Evolutionary conservation across 345 rosid species (phyloP).

Genomic region (Adansonia digitata): DNA sequence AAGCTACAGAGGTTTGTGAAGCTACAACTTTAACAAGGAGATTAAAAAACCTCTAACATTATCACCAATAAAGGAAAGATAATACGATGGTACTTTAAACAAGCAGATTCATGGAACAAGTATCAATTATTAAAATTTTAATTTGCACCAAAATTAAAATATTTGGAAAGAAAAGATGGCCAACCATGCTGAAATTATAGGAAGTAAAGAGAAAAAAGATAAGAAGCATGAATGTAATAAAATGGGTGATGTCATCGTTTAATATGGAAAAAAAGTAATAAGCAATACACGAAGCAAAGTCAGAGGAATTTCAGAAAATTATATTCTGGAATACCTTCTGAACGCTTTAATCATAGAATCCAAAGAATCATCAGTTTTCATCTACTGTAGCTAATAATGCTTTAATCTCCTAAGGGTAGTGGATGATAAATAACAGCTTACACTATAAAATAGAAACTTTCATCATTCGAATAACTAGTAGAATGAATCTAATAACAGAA

Average conservation of each 20-base stretch:
- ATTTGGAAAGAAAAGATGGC: neutral
- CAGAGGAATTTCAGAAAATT: neutral
- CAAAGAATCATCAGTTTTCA: neutral
- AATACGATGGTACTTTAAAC: neutral
- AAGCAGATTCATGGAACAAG: neutral
- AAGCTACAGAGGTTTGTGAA: conserved; percentile 16
- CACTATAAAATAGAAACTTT: neutral
- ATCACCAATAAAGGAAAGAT: neutral
- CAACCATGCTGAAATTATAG: neutral
- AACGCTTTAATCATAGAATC: neutral
- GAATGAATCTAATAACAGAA: neutral
- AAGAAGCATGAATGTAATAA: neutral
- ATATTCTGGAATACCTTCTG: neutral
- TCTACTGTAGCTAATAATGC: neutral
- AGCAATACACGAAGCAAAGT: neutral
- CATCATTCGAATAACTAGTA: neutral
- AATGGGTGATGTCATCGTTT: neutral
- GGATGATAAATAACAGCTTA: neutral
- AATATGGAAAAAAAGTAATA: neutral
- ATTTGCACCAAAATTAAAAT: neutral
- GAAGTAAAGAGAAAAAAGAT: neutral
- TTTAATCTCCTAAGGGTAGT: neutral
- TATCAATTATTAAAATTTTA: neutral
- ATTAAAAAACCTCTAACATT: neutral
- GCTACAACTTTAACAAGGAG: neutral